Evolutionary conservation across 2,329 filamentous ascomycete species (phyloP), one percentile per base, ranked within the genome.

Genomic region (Knufia fluminis): DNA sequence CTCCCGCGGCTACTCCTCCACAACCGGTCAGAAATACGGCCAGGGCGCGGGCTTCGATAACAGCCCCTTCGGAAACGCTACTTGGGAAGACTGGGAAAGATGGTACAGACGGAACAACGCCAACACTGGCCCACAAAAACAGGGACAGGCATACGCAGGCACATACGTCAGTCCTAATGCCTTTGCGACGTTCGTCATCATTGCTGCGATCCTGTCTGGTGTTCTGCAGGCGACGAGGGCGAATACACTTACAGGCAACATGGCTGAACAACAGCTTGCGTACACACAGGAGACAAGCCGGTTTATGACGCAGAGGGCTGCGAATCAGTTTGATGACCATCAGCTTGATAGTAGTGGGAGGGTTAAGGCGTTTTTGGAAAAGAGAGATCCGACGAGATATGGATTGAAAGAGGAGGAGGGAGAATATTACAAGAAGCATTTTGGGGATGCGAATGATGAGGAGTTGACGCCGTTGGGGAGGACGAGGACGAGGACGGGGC

Each of bases 31-130:
- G 50, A 58, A 46, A 57, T 65, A 59, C 55, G 61, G 55, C 43
- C 62, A 55, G 60, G 66, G 68, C 46, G 61, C 57, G 54, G 63
- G 56, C 57, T 68, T 53, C 57, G 70, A 61, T 59, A 70, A 60
- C 50, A 73, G 62, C 64, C 78, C 82, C 43, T 77, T 72, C 60
- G 65, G 71, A 58, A 97, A 97, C 64, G 92, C 88, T 1, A 97
- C 92, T 0, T 98, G 92, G 92, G 92, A 98, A 64, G 92, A 98
- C 65, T 96, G 90, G 90, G 87, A 95, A 69, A 76, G 75, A 39
- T 94, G 85, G 82, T 77, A 86, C 59, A 72, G 79, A 65, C 73
- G 65, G 66, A 72, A 61, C 65, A 73, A 43, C 70, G 73, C 58
- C 61, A 60, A n/a, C n/a, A n/a, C n/a, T n/a, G n/a, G n/a, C n/a